A percentile compares a stretch with the other conserved stretches of the same genome.
These are phyloP conservation scores for Erodium moschatum DNA, from an alignment of 441 rosid species.

Conservation along the genomic window DNA sequence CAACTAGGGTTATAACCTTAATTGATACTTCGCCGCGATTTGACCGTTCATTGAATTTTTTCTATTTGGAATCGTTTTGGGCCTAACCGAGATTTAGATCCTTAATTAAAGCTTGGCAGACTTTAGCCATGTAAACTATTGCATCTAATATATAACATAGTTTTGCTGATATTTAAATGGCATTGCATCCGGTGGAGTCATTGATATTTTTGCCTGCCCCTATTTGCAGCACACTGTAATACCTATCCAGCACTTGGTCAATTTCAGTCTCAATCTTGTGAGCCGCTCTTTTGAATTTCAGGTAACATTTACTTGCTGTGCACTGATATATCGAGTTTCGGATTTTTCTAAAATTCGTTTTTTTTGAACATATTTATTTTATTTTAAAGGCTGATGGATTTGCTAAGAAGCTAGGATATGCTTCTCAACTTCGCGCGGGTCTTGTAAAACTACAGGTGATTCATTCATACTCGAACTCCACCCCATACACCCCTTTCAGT, in stretches of 20 bases:
- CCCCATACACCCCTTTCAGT: background rate
- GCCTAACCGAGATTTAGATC: too few species aligned
- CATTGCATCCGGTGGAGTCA: background rate
- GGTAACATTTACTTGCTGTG: conserved; percentile 32
- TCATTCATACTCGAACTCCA: background rate
- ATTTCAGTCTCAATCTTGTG: conserved; percentile 77
- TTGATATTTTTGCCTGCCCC: conserved; percentile 5
- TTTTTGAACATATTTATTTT: background rate
- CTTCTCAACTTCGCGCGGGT: conserved; percentile 66
- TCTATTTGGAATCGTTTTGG: too few species aligned
- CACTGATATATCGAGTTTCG: background rate
- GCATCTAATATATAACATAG: background rate
- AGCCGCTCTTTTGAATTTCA: conserved; percentile 95
- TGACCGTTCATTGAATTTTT: too few species aligned
- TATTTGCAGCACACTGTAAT: conserved; percentile 72
- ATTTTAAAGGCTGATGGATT: conserved; percentile 80
- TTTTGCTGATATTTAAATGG: too few species aligned
- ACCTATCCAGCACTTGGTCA: conserved; percentile 81
- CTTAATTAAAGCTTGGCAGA: background rate
- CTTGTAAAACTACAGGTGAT: conserved; percentile 95
- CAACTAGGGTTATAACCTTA: too few species aligned
- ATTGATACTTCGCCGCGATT: too few species aligned
- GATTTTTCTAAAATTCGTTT: background rate
- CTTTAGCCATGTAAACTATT: background rate
- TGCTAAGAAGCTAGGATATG: conserved; percentile 82